phyloP scores from a whole-genome alignment of 2,329 filamentous ascomycete species.

The Hypoxylon rubiginosum region DNA sequence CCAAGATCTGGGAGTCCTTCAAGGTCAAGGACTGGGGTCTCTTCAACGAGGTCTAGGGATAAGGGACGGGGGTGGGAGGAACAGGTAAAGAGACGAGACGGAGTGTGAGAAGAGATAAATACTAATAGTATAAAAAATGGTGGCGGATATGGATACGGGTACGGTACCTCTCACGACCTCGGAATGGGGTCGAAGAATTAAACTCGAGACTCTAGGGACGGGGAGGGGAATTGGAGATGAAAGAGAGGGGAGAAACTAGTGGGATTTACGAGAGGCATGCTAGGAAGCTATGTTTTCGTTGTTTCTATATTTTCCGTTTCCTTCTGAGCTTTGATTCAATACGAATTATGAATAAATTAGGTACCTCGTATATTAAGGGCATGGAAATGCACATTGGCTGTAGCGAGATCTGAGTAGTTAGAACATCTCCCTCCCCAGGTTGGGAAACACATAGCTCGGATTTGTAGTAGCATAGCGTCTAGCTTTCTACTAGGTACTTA shows the following conservation, averaged over 20 bases:
- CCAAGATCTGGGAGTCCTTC: conserved; percentile 78
- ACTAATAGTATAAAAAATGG: no score
- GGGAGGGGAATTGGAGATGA: neutral
- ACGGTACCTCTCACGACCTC: no score
- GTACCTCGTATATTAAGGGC: neutral
- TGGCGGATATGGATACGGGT: no score
- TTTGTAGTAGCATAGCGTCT: neutral
- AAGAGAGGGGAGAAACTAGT: neutral
- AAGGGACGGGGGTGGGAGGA: no score
- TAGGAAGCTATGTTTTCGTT: conserved; percentile 14
- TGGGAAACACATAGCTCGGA: neutral
- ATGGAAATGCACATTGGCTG: conserved; percentile 1
- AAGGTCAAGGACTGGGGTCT: conserved; percentile 85
- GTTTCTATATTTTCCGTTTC: conserved; percentile 11
- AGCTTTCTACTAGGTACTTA: neutral
- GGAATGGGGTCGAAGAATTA: no score
- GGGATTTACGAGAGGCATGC: neutral
- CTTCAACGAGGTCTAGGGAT: conserved; percentile 68
- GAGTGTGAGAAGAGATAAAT: neutral
- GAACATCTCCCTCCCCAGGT: neutral
- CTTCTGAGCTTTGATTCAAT: conserved; percentile 9
- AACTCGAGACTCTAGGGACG: neutral
- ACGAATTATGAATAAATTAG: conserved; percentile 30
- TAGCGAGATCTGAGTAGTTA: neutral
- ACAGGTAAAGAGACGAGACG: neutral